Conservation (phyloP, 768 basidiomycete species). For the Porphyrellus cyaneotinctus region DNA sequence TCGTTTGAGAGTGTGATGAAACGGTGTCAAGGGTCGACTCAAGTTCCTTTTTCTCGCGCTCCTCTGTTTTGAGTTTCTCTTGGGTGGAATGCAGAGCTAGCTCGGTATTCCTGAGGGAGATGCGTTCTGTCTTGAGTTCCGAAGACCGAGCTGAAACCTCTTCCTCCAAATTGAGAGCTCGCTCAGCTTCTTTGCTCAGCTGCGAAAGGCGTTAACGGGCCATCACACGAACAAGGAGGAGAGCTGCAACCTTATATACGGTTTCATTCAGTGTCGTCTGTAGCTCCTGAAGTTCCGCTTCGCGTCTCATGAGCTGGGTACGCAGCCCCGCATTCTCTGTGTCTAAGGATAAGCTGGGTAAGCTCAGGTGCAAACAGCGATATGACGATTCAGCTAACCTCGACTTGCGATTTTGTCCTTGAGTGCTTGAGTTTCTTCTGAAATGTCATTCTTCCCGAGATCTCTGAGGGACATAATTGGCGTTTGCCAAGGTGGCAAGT, state of each 20-base stretch:
- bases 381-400: constrained; percentile 25
- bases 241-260: constrained; percentile 32
- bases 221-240: not conserved
- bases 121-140: constrained; percentile 53
- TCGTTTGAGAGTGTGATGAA: constrained; percentile 49
- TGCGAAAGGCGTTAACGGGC: constrained; percentile 25
- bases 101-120: constrained; percentile 49
- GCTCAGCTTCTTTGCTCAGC: constrained; percentile 56
- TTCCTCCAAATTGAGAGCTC: constrained; percentile 51
- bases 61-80: constrained; percentile 48
- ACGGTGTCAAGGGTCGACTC: constrained; percentile 53
- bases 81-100: constrained; percentile 45
- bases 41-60: constrained; percentile 49
- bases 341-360: constrained; percentile 25
- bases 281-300: constrained; percentile 34
- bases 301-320: constrained; percentile 34
- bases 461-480: constrained; percentile 36
- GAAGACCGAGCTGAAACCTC: constrained; percentile 47
- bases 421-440: constrained; percentile 34
- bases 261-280: constrained; percentile 34
- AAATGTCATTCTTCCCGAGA: constrained; percentile 38
- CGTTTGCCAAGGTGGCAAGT: constrained; percentile 15
- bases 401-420: constrained; percentile 36
- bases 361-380: not conserved
- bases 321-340: constrained; percentile 34